These are phyloP conservation scores for Candida wancherniae DNA, from an alignment of 805 yeast genomes.

Conservation along the genomic window DNA sequence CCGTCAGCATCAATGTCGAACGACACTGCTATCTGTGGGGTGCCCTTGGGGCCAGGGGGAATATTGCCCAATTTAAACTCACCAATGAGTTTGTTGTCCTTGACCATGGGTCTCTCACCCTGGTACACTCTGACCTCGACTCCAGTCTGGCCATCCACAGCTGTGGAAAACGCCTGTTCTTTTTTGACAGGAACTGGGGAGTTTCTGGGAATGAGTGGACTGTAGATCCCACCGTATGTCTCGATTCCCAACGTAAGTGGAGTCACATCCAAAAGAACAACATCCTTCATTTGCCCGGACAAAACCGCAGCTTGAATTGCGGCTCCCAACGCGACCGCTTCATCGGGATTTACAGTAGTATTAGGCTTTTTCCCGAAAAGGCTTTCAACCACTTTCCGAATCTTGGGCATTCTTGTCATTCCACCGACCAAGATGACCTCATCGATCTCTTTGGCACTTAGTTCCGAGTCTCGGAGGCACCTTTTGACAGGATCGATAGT, in stretches of 20 bases:
- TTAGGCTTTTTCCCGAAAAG: slow-evolving; percentile 63
- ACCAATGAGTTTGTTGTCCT: slow-evolving; percentile 74
- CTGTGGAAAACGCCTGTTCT: slow-evolving; percentile 73
- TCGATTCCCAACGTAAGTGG: slow-evolving; percentile 56
- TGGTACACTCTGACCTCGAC: slow-evolving; percentile 75
- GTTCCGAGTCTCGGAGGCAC: slow-evolving; percentile 70
- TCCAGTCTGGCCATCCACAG: slow-evolving; percentile 81
- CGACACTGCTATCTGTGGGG: slow-evolving; percentile 71
- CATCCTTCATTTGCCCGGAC: slow-evolving; percentile 24
- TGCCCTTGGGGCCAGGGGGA: slow-evolving; percentile 74
- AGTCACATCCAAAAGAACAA: slow-evolving; percentile 25
- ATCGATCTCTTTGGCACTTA: slow-evolving; percentile 60
- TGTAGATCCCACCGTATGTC: slow-evolving; percentile 79
- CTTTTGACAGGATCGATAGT: slow-evolving; percentile 71
- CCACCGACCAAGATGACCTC: slow-evolving; percentile 82
- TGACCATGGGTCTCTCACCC: slow-evolving; percentile 76
- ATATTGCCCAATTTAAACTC: slow-evolving; percentile 68
- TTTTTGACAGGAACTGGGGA: slow-evolving; percentile 73
- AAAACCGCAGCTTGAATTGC: slow-evolving; percentile 28
- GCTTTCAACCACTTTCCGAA: slow-evolving; percentile 55
- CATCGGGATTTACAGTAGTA: slow-evolving; percentile 75
- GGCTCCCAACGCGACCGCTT: slow-evolving; percentile 29
- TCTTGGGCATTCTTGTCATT: slow-evolving; percentile 86
- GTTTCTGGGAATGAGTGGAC: slow-evolving; percentile 74
- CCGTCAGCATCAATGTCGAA: slow-evolving; percentile 84